Conservation (phyloP, 2,329 filamentous ascomycete genomes). For the Xylaria digitata region DNA sequence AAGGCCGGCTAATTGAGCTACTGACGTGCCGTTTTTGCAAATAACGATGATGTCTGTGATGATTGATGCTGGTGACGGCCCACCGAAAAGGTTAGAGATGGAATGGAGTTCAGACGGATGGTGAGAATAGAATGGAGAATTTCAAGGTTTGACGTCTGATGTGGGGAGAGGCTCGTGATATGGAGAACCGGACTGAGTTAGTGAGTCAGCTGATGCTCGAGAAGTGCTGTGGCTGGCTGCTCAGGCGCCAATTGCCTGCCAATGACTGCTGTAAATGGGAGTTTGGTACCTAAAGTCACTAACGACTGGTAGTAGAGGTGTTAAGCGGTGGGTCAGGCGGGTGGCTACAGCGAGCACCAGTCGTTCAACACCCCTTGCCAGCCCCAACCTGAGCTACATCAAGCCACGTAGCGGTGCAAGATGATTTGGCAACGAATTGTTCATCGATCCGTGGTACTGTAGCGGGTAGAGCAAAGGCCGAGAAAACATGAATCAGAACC, state of each 20-base stretch:
- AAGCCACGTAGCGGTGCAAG: not conserved
- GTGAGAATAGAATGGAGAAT: slow-evolving; percentile 1
- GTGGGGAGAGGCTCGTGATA: slow-evolving; percentile 2
- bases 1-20: slow-evolving; percentile 12
- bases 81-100: not conserved
- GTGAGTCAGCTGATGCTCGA: slow-evolving; percentile 31
- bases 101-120: slow-evolving; percentile 2
- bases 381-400: not conserved
- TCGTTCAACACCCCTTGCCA: not conserved
- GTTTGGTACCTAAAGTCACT: not conserved
- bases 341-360: not conserved
- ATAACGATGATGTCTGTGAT: not conserved
- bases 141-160: slow-evolving; percentile 18
- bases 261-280: not conserved
- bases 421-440: not conserved
- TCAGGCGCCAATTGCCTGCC: not conserved
- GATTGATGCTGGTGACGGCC: not conserved
- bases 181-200: not conserved
- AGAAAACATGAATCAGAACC: too few species aligned
- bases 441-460: not conserved
- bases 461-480: too few species aligned
- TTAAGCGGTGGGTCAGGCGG: too few species aligned
- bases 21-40: not conserved
- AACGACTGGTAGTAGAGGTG: too few species aligned
- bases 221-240: slow-evolving; percentile 2